Percentiles rank a stretch among this genome's conserved stretches.
phyloP scores from a whole-genome alignment of 257 asterid species.

The Henckelia pumila region DNA sequence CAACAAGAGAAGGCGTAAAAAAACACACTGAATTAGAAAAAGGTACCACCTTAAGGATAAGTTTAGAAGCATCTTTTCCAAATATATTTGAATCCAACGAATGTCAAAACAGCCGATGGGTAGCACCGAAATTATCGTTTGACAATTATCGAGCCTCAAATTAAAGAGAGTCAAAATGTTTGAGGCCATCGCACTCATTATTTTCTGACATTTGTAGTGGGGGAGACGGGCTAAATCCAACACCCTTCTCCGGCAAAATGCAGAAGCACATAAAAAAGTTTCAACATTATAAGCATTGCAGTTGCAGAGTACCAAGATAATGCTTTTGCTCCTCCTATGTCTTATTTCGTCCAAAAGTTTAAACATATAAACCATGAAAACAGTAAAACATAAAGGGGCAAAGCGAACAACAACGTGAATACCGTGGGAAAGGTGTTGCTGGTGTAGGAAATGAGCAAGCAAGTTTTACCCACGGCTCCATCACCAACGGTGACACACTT shows the following conservation, averaged over 20 bases:
- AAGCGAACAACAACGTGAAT: background rate
- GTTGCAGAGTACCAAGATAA: background rate
- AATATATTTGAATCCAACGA: background rate
- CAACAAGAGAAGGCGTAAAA: background rate
- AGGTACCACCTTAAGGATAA: background rate
- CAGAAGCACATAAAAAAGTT: background rate
- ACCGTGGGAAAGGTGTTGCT: conserved; percentile 4
- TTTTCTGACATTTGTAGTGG: background rate
- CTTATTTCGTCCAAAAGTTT: background rate
- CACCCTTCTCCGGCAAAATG: background rate
- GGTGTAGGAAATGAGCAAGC: conserved; percentile 1
- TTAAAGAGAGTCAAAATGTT: background rate
- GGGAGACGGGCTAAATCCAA: background rate
- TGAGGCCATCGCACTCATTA: too few relatives aligned
- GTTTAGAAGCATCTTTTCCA: background rate
- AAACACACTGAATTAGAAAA: background rate
- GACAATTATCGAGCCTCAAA: too few relatives aligned
- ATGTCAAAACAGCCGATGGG: background rate
- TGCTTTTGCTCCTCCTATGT: too few relatives aligned
- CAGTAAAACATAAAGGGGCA: background rate
- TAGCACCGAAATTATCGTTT: too few relatives aligned
- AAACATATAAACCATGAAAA: background rate
- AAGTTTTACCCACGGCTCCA: conserved; percentile 1
- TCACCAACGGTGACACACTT: background rate
- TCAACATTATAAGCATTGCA: background rate